Evolutionary conservation across 2,329 filamentous ascomycete species (phyloP), one percentile per base, ranked within the genome.

Genomic region (Trichoderma sp.): DNA sequence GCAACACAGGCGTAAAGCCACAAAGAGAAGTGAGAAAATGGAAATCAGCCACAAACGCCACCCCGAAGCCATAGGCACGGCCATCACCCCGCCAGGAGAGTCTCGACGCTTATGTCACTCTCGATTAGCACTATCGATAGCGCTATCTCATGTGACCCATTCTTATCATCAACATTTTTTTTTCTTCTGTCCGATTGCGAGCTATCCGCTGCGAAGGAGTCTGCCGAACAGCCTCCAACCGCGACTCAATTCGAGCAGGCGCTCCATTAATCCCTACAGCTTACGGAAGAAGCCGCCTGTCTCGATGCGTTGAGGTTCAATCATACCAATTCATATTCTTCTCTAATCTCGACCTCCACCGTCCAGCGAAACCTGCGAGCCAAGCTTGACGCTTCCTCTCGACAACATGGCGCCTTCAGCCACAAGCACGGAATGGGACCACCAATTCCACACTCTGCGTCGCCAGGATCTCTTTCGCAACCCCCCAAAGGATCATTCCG

Each of bases 401-500:
- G n/a, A 58, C 70, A 74, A 70, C 70, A 89, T 88, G 86, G 80
- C 81, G 67, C 82, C 82, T 66, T 77, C 81, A 69, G 77, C 82
- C 69, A 91, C 89, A 66, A 81, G 82, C 67, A 91, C 88, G 62
- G 81, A 86, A 75, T 97, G 94, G 94, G 87, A 92, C 70, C 88
- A 91, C 76, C 85, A 93, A 72, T 98, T 91, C 80, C 86, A 97
- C 76, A 96, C 92, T 4, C 79, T 93, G 66, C 88, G 92, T 66
- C 90, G 94, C 72, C 92, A 99, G 74, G 85, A 91, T 60, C 90
- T 99, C 24, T 99, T 99, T 77, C 85, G 87, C 72, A 89, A 96
- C 70, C 94, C 95, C 19, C 94, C 95, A 0, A 90, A 86, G 73
- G 93, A 98, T 75, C 90, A 87, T 71, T 90, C 90, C 10, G 92